Evolutionary conservation across 352 stramenopile species (phyloP).

Genomic region (Sclerospora graminicola): DNA sequence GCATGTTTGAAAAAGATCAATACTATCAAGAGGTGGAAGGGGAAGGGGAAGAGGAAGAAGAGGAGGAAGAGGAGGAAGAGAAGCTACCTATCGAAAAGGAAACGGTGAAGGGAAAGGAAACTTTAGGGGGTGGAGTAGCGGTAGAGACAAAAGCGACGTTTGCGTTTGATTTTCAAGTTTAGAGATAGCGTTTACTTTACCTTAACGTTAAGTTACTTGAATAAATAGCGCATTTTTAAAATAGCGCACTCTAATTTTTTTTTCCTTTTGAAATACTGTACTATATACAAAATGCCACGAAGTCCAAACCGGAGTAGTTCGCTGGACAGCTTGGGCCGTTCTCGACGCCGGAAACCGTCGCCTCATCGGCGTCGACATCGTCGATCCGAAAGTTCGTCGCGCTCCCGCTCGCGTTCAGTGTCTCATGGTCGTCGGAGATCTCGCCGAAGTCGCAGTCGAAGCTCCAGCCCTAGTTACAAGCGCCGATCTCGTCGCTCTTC

Average conservation of each 20-base stretch:
- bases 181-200: no score
- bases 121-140: no score
- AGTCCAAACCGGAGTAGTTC: conserved; percentile 38
- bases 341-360: conserved; percentile 8
- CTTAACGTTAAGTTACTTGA: no score
- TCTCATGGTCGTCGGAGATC: conserved; percentile 22
- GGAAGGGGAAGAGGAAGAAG: no score
- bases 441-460: conserved; percentile 20
- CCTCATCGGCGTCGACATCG: conserved; percentile 15
- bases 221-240: no score
- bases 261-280: no score
- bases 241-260: no score
- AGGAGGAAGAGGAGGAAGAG: no score
- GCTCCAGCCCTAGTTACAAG: conserved; percentile 1
- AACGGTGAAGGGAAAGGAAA: no score
- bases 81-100: no score
- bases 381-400: conserved; percentile 20
- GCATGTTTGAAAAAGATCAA: conserved; percentile 44
- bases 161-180: no score
- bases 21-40: conserved; percentile 53
- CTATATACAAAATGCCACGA: conserved; percentile 10
- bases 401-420: conserved; percentile 22
- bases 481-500: conserved; percentile 11
- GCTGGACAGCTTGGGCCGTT: conserved; percentile 53
- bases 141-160: no score